These are phyloP conservation scores for Pythium volutum DNA, from an alignment of 352 stramenopile genomes.

Conservation along the genomic window DNA sequence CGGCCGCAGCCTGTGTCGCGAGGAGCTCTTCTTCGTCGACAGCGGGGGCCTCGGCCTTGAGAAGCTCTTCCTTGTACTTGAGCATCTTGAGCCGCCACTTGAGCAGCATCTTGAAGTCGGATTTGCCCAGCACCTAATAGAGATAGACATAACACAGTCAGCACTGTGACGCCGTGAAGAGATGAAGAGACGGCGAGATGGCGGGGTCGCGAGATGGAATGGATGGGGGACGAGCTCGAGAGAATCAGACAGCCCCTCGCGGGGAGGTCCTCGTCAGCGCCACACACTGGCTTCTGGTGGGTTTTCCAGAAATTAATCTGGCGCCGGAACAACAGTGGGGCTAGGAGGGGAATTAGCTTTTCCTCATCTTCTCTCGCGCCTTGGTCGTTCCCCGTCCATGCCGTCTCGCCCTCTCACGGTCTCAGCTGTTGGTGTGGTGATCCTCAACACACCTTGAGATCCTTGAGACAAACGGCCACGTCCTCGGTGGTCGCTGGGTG, in stretches of 20 bases:
- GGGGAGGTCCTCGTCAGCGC: constrained; percentile 51
- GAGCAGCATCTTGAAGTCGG: constrained; percentile 97
- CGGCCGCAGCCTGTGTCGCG: constrained; percentile 7
- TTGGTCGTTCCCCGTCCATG: not conserved
- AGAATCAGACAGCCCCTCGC: constrained; percentile 80
- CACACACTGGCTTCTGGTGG: constrained; percentile 82
- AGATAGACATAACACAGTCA: not conserved
- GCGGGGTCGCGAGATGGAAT: not conserved
- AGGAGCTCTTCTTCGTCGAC: constrained; percentile 41
- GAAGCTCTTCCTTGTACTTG: constrained; percentile 79
- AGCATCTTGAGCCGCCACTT: constrained; percentile 96
- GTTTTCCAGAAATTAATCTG: constrained; percentile 90
- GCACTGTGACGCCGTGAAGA: not conserved
- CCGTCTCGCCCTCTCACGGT: not conserved
- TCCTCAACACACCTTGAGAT: constrained; percentile 88
- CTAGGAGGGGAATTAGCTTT: constrained; percentile 82
- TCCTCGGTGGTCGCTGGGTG: constrained; percentile 81
- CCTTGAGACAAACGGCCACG: constrained; percentile 66
- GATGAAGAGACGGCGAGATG: not conserved
- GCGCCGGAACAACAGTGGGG: constrained; percentile 83
- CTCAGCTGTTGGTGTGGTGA: no score
- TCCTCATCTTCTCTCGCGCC: constrained; percentile 52
- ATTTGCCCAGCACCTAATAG: constrained; percentile 95
- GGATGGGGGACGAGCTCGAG: not conserved
- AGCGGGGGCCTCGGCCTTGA: constrained; percentile 53